Evolutionary conservation across 192 early-diverging fungal species (phyloP), one percentile per base, ranked within the genome.

Genomic region (Rhizophagus prolifer): DNA sequence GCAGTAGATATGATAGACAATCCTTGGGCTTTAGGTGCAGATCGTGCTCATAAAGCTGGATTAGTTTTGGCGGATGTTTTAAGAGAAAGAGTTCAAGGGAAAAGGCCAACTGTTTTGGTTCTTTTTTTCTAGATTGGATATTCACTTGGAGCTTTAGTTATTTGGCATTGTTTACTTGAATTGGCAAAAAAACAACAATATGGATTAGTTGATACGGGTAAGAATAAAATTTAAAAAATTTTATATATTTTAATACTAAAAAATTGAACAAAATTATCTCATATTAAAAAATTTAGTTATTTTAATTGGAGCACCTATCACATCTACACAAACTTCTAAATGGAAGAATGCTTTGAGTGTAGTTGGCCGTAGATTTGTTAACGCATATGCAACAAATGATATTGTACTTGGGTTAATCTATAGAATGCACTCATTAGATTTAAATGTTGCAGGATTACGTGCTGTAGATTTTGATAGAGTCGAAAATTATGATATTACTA

Each of bases 1-100:
- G 82, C 85, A 2, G 83, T 82, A 36, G 87, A 90, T 75, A 69
- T 90, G 21, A 90, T 90, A 73, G 87, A 88, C 68, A 87, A 90
- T 67, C 88, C 88, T 28, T 90, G 88, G 88, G 83, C 76, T 0
- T 75, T 90, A 7, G 87, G 83, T 23, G 78, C 81, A 63, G 88
- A 90, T 78, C 78, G 87, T 26, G 85, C 86, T 59, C 77, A 69
- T 4, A 90, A 90, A 76, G 82, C 88, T 21, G 88, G 88, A 2
- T 74, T 82, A 80, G 86, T 90, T 4, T 72, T 90, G 44, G 88
- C 88, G 0, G 88, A 90, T 80, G 83, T 87, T 25, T 78, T 90
- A 31, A 75, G 68, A 19, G 82, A 88, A 50, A 77, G 86, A 31
- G 85, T 90, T 4, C 88, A 90, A 46, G 88, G 88, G 9, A 85